Evolutionary conservation across 495 filamentous ascomycete species (phyloP), one percentile per base, ranked within the genome.

Genomic region (Terfezia claveryi): DNA sequence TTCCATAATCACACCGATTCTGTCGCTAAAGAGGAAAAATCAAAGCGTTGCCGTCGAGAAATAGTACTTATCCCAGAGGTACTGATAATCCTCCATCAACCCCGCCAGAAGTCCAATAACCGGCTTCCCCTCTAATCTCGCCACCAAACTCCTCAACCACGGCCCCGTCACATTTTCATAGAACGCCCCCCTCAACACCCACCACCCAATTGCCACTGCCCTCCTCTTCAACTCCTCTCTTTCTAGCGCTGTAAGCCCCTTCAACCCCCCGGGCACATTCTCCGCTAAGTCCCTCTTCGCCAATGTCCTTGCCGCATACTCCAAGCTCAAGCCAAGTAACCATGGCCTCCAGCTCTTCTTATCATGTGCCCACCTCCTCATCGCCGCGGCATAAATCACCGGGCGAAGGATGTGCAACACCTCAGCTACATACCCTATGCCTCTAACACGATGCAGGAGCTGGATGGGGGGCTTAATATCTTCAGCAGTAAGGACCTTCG

Each of bases 31-130:
- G 0, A 32, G 27, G 27, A 4, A 46, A n/a, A 51, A 2, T 57
- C 67, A 85, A 56, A 83, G 61, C 0, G 80, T 85, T 23, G 80
- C 76, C 10, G 80, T 83, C 10, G 79, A 74, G 67, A 96, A 96
- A 68, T 98, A 89, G 64, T 93, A 96, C 53, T 93, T 84, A 69
- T 95, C 89, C 91, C 91, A 98, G 14, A 98, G 72, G 64, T 91
- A 95, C 65, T 92, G 85, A 62, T 96, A 96, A 64, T 98, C 92
- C 66, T 93, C 88, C 55, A 96, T 62, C 23, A 98, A 76, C 53
- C 80, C 87, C 1, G 77, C 79, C 14, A 95, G 71, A 60, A 96
- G 69, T 60, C 82, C 80, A 53, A 92, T 74, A 64, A 94, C 69
- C 50, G 82, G 81, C 62, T 83, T 82, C 49, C 75, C 74, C 60